Conservation (phyloP, 1,284 basidiomycete species). For the Ceratobasidium sp. region DNA sequence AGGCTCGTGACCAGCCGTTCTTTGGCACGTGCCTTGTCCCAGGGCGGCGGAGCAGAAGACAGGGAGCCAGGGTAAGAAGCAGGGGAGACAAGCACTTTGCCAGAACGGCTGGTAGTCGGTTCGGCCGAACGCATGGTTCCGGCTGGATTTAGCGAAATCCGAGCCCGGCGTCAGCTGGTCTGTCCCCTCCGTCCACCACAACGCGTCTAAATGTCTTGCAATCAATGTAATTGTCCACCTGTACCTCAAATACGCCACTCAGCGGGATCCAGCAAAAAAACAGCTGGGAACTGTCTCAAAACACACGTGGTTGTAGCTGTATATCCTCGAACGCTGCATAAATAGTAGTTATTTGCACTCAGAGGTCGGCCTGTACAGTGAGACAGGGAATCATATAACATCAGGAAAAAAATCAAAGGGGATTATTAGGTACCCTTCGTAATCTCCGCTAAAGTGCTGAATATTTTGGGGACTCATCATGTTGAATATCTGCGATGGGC, state of each 20-base stretch:
- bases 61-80: conserved; percentile 1
- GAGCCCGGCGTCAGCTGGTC: background rate
- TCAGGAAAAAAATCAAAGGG: too few relatives aligned
- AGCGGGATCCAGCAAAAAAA: background rate
- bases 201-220: background rate
- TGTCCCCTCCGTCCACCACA: background rate
- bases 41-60: too few relatives aligned
- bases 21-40: conserved; percentile 3
- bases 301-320: background rate
- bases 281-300: background rate
- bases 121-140: background rate
- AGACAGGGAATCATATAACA: too few relatives aligned
- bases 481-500: too few relatives aligned
- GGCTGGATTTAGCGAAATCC: background rate
- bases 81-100: background rate
- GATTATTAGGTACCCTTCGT: too few relatives aligned
- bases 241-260: background rate
- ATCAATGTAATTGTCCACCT: background rate
- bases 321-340: background rate
- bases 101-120: conserved; percentile 6
- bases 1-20: conserved; percentile 27
- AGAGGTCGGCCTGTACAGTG: background rate
- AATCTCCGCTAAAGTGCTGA: too few relatives aligned
- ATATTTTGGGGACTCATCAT: too few relatives aligned
- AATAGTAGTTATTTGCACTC: background rate